Evolutionary conservation across 2,329 filamentous ascomycete species (phyloP).

Genomic region (Penicillium aurantiogriseum): DNA sequence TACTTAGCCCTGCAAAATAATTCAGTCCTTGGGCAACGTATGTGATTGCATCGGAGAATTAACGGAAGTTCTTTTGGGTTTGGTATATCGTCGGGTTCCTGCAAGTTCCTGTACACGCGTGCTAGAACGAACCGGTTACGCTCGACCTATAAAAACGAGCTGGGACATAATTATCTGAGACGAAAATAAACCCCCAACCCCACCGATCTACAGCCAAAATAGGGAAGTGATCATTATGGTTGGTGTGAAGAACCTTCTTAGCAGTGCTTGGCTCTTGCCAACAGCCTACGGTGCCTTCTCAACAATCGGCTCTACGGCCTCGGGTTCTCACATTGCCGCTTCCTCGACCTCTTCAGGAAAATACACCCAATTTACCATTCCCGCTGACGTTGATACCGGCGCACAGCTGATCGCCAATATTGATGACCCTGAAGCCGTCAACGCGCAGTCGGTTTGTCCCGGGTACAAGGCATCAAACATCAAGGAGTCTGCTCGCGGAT

Average conservation of each 20-base stretch:
- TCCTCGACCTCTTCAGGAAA: slow-evolving; percentile 18
- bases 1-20: slow-evolving; percentile 14
- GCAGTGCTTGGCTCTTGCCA: slow-evolving; percentile 27
- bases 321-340: background rate
- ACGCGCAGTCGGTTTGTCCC: slow-evolving; percentile 63
- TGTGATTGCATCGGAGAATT: slow-evolving; percentile 18
- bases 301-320: slow-evolving; percentile 9
- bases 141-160: slow-evolving; percentile 15
- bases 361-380: slow-evolving; percentile 48
- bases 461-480: slow-evolving; percentile 58
- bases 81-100: background rate
- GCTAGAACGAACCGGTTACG: background rate
- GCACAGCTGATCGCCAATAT: slow-evolving; percentile 60
- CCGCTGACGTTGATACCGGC: slow-evolving; percentile 48
- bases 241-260: slow-evolving; percentile 22
- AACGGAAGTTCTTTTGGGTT: slow-evolving; percentile 14
- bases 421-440: slow-evolving; percentile 60
- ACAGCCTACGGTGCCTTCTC: slow-evolving; percentile 25
- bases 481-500: slow-evolving; percentile 45
- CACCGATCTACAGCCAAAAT: background rate
- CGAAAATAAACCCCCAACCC: background rate
- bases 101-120: background rate
- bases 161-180: background rate
- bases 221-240: slow-evolving; percentile 22
- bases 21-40: slow-evolving; percentile 7